phyloP scores from a whole-genome alignment of 1,139 yeast genomes.

The Dujonia santamariae region DNA sequence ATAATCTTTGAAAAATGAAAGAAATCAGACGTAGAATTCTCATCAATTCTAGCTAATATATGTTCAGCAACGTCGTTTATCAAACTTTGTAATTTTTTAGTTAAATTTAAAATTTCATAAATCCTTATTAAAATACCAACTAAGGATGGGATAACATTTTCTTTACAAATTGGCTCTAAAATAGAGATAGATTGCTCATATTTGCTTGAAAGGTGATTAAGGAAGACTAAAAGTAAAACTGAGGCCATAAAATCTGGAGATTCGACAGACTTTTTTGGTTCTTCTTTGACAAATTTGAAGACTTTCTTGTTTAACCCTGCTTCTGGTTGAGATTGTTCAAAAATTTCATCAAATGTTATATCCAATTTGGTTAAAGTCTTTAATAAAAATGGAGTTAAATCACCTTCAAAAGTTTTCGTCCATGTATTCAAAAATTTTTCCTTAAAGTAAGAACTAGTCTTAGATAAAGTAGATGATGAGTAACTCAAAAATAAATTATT shows the following conservation, averaged over 20 bases:
- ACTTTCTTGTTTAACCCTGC: background rate
- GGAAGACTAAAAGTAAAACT: slow-evolving; percentile 43
- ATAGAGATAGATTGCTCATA: slow-evolving; percentile 43
- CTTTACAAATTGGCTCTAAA: slow-evolving; percentile 31
- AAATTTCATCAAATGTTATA: slow-evolving; percentile 27
- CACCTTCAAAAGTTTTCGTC: slow-evolving; percentile 26
- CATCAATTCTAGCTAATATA: no score
- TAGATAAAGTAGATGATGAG: slow-evolving; percentile 34
- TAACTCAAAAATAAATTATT: slow-evolving; percentile 44
- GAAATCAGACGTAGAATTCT: slow-evolving; percentile 12
- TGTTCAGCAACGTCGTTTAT: slow-evolving; percentile 22
- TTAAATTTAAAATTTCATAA: slow-evolving; percentile 36
- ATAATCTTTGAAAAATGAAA: slow-evolving; percentile 44
- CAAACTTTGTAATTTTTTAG: slow-evolving; percentile 21
- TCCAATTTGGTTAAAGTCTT: slow-evolving; percentile 27
- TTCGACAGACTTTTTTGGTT: background rate
- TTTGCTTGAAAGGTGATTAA: slow-evolving; percentile 35
- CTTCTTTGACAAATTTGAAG: slow-evolving; percentile 2
- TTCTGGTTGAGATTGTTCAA: slow-evolving; percentile 12
- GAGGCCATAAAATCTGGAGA: slow-evolving; percentile 26
- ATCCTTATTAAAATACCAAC: slow-evolving; percentile 45
- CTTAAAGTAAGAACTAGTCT: slow-evolving; percentile 22
- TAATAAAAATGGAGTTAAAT: slow-evolving; percentile 30
- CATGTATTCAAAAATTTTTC: slow-evolving; percentile 18
- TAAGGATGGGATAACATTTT: slow-evolving; percentile 32